Base-by-base conservation (phyloP, 1,284 basidiomycete genomes). In the Marasmius sp. region DNA sequence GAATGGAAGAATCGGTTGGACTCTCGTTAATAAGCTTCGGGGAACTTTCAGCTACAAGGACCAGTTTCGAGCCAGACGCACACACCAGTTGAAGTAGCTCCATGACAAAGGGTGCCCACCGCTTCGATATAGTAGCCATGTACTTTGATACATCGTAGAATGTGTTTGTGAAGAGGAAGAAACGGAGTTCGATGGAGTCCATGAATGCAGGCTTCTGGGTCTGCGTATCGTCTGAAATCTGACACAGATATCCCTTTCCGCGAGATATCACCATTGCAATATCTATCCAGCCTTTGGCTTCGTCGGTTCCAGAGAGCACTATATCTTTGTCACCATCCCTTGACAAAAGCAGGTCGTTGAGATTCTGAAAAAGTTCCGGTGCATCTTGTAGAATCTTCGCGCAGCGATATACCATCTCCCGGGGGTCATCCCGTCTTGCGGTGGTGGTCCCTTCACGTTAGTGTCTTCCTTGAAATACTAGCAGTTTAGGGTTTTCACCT, bases 21-120 rank as follows among this genome's bases (percentile, higher is more conserved):
- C 27, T 27, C 27, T 27, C 27, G 27, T 27, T 27, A 5, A 27
- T 27, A 27, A 27, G 27, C 27, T 27, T 27, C 27, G 5, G 12
- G 48, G 18, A 45, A 45, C 14, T 45, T 14, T 45, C 43, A 45
- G 43, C 14, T 45, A 45, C 14, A 14, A 45, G 43, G 3, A 49
- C 27, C 12, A 6, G 27, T n/a, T 10, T 2, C 6, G 18, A 16
- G 10, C 11, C 18, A 49, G 14, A 4, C 18, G 14, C 37, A 37
- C 52, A 16, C 4, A 54, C 52, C 52, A 54, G 16, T n/a, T 54
- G 52, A n/a, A 54, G 33, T 20, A 54, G 34, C 52, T 54, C 52
- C 52, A 54, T 33, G 9, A 54, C 52, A 16, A 34, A 54, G 3
- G 52, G 52, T 36, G 52, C 52, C 52, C 52, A 54, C 52, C 52